phyloP scores from a whole-genome alignment of 1,284 basidiomycete genomes.

The Boletus nobilissimus region DNA sequence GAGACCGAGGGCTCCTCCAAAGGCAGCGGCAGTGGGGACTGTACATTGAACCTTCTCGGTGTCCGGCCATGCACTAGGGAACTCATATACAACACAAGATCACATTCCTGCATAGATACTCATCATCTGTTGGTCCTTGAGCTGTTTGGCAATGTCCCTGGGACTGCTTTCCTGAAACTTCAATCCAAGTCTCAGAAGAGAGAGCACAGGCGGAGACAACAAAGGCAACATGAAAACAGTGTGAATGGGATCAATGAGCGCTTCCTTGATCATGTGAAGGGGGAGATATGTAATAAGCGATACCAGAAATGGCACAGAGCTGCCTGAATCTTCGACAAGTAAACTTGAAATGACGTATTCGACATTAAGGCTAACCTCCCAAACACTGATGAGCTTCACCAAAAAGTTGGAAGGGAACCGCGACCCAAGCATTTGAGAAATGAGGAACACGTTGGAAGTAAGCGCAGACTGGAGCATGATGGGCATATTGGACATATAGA shows the following conservation, averaged over 20 bases:
- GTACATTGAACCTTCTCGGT: conserved; percentile 98
- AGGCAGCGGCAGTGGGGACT: conserved; percentile 98
- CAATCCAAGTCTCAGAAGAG: conserved; percentile 99
- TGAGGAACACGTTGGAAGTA: conserved; percentile 95
- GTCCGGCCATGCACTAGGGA: conserved; percentile 89
- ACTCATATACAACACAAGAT: neutral
- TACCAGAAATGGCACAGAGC: conserved; percentile 89
- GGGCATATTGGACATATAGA: conserved; percentile 99
- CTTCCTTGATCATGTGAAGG: conserved; percentile 91
- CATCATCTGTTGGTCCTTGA: conserved; percentile 98
- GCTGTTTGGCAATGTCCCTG: conserved; percentile 95
- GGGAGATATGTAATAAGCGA: conserved; percentile 98
- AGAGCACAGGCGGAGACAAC: conserved; percentile 95
- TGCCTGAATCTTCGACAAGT: conserved; percentile 87
- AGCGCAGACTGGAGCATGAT: conserved; percentile 99
- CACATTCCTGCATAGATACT: conserved; percentile 19
- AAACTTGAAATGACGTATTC: neutral
- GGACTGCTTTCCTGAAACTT: conserved; percentile 96
- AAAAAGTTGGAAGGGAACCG: conserved; percentile 94
- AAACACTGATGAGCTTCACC: conserved; percentile 91
- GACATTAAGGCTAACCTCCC: conserved; percentile 79
- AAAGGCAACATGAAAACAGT: conserved; percentile 90
- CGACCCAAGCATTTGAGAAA: conserved; percentile 93
- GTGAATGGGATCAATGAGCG: conserved; percentile 93
- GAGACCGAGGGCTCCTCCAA: conserved; percentile 95